Base-by-base conservation (phyloP, 2,329 filamentous ascomycete species). In the Fusarium sarcochroum region DNA sequence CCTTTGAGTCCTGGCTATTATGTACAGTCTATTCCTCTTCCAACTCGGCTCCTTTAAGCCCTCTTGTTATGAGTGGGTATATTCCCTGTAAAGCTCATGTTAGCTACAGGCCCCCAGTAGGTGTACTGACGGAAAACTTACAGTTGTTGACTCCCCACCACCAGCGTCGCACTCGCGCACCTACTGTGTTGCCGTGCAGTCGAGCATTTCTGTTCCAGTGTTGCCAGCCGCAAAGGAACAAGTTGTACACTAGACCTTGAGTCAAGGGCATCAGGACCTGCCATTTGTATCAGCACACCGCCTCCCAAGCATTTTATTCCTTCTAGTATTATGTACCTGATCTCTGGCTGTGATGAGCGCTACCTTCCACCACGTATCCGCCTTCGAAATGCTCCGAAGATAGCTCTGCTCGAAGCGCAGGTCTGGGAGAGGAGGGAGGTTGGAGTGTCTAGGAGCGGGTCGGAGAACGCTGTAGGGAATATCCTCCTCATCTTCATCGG, bases 371-470 rank as follows among this genome's bases (percentile, higher is more conserved):
- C 90, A 94, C 23, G 89, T 90, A 70, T 96, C 88, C 35, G 94
- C 93, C 57, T 89, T 85, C 69, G 91, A 88, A 72, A 99, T 92
- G 81, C 94, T 97, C 73, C 92, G 91, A 56, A 99, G 87, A 80
- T 99, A 99, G 85, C 94, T 98, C 86, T 99, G 96, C 82, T 99
- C 96, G 81, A 98, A 98, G 42, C 96, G 89, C 70, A 99, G 84
- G 81, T 99, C 96, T 6, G 94, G 94, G 76, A 98, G 87, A 10
- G 89, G 87, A 30, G 86, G 87, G 55, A 90, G 82, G 40, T 81
- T 78, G 35, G 80, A 78, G 46, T 76, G 75, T 47, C 82, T 84
- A 51, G 82, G 82, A 56, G 84, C 79, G 46, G 89, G 84, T 42
- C 84, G 83, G 51, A 94, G 79, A 7, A 91, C 85, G 69, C 88